Percentiles rank a stretch among this genome's conserved stretches.
phyloP scores from a whole-genome alignment of 495 filamentous ascomycete genomes.

The Aspergillus heteromorphus region DNA sequence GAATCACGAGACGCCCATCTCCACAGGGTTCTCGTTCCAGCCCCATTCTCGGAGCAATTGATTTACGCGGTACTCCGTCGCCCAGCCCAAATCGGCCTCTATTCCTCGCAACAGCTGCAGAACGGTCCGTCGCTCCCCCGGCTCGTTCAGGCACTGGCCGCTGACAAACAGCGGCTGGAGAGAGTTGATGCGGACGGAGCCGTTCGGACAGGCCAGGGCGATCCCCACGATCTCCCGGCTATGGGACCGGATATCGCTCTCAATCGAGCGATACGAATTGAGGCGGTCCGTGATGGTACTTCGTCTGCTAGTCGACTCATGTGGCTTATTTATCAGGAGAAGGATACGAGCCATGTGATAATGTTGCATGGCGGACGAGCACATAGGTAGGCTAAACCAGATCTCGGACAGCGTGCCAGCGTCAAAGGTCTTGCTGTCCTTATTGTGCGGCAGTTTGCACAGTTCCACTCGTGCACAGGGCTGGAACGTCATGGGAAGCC shows the following conservation, averaged over 20 bases:
- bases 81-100: constrained; percentile 57
- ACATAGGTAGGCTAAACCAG: constrained; percentile 60
- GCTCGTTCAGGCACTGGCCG: constrained; percentile 52
- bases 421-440: constrained; percentile 24
- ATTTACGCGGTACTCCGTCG: constrained; percentile 55
- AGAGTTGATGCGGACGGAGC: constrained; percentile 52
- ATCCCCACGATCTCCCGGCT: constrained; percentile 55
- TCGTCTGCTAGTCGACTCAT: constrained; percentile 47
- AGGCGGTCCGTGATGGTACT: constrained; percentile 47
- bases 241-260: constrained; percentile 50
- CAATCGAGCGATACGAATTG: constrained; percentile 49
- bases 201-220: constrained; percentile 48
- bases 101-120: constrained; percentile 51
- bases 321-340: constrained; percentile 57
- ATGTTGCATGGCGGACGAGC: constrained; percentile 58
- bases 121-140: constrained; percentile 45
- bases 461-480: constrained; percentile 41
- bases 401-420: constrained; percentile 47
- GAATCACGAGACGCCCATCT: constrained; percentile 6
- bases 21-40: constrained; percentile 29
- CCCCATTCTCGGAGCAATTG: constrained; percentile 54
- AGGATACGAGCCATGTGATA: constrained; percentile 63
- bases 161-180: constrained; percentile 59
- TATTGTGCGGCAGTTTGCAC: constrained; percentile 12
- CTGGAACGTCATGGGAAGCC: constrained; percentile 53